Base-by-base conservation (phyloP, 345 rosid species). In the Lepidium africanum region DNA sequence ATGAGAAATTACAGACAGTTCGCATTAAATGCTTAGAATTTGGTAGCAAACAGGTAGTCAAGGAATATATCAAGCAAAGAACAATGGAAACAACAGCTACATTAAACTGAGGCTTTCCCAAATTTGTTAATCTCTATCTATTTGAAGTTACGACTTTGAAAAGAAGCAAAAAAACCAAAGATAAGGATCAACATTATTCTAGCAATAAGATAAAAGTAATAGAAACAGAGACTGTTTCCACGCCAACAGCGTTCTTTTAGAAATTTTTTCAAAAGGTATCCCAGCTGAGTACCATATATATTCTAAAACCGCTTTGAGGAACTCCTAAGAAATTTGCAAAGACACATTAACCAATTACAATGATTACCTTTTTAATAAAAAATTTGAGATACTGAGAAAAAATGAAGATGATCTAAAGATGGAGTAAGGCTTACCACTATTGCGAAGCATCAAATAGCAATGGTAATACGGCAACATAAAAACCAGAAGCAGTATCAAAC, bases 391-490 rank as follows among this genome's bases (percentile, higher is more conserved):
- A 43, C 33, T 21, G 6, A 14, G 33, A 53, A 41, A 4, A 40
- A 61, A 7, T 1, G 55, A 49, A 37, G 15, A 67, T 39, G 39
- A 57, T 38, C 11, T 16, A 67, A n/a, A 54, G 6, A 63, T 40
- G 17, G 17, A 52, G 17, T 15, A 10, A 14, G 36, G 54, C 84
- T 23, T 84, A 91, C 96, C 92, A 23, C 70, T 87, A 71, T 87
- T 89, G 78, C 91, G 74, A 68, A 92, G 89, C 96, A 89, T 89
- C 84, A 92, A 81, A 85, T 89, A 87, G 77, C 92, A 92, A 72
- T 92, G 98, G 76, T 92, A 92, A 78, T 89, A 92, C 21, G 96
- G 96, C 77, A 92, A 70, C 88, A 92, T 73, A 82, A 92, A 92
- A 77, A 92, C 88, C 49, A 92, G 81, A 43, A 92, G 80, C 77